Conservation (phyloP, 164 flowering plant genomes). For the Umbellularia californica region DNA sequence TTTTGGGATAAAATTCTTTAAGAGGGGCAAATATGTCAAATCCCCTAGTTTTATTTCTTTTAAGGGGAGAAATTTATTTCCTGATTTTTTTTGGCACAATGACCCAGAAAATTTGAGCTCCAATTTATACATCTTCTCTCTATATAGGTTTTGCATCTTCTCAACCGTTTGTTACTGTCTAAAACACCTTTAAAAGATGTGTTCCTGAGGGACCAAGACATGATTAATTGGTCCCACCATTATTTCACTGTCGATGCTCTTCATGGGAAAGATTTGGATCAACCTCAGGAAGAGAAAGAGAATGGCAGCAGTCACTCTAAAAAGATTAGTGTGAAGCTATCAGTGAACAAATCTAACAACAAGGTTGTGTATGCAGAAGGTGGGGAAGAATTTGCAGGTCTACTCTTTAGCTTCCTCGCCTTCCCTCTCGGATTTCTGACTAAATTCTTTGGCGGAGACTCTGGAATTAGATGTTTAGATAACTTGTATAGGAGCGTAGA, state of each 20-base stretch:
- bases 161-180: neutral
- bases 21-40: no score
- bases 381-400: neutral
- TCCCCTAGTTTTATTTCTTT: no score
- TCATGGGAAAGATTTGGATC: neutral
- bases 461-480: neutral
- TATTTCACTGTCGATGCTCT: neutral
- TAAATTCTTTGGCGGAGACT: neutral
- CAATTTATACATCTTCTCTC: no score
- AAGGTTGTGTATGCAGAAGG: neutral
- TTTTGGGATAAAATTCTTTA: no score
- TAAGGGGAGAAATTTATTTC: no score
- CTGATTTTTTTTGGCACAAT: no score
- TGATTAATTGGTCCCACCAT: no score
- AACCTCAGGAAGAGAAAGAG: neutral
- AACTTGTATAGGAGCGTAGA: slow-evolving; percentile 1
- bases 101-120: no score
- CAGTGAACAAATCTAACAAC: neutral
- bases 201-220: neutral
- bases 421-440: neutral
- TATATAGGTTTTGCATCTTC: neutral
- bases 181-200: neutral
- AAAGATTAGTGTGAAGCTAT: neutral
- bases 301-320: neutral
- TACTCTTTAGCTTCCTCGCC: neutral